Evolutionary conservation across 345 rosid genomes (phyloP).

Genomic region (Gossypium sturtianum): DNA sequence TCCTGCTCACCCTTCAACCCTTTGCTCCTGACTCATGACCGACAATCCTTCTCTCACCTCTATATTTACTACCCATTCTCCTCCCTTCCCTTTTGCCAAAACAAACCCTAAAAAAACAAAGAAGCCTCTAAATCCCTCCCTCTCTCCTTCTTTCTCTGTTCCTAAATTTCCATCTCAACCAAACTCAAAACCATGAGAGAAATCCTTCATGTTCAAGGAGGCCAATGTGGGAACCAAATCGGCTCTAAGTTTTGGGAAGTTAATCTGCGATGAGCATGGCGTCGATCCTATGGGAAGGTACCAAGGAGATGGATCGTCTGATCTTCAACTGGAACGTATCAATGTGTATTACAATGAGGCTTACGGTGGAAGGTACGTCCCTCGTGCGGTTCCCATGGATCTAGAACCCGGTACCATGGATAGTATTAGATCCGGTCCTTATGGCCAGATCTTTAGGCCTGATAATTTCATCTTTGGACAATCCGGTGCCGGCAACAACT

Average conservation of each 20-base stretch:
- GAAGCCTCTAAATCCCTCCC: background rate
- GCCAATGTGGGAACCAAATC: conserved; percentile 98
- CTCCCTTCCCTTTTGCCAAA: conserved; percentile 2
- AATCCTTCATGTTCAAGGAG: conserved; percentile 90
- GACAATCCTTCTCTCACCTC: background rate
- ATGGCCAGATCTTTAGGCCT: conserved; percentile 18
- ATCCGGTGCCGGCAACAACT: conserved; percentile 20
- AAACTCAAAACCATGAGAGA: conserved; percentile 55
- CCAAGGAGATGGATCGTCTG: conserved; percentile 49
- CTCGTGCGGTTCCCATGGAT: conserved; percentile 98
- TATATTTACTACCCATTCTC: background rate
- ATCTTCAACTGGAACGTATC: conserved; percentile 84
- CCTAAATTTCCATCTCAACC: background rate
- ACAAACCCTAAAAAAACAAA: background rate
- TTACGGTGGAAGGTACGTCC: conserved; percentile 89
- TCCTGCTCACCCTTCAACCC: conserved; percentile 23
- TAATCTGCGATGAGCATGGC: conserved; percentile 93
- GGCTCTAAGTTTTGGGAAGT: conserved; percentile 99
- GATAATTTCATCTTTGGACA: conserved; percentile 19
- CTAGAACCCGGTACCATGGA: conserved; percentile 99
- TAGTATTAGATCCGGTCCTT: conserved; percentile 72
- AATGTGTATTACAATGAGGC: conserved; percentile 94
- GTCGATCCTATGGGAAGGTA: conserved; percentile 78
- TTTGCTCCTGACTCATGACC: background rate
- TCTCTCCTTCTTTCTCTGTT: background rate